Percentiles rank a stretch among this genome's conserved stretches.
These are phyloP conservation scores for Chenopodium berlandieri DNA, from an alignment of 148 eudicot species.

Conservation along the genomic window DNA sequence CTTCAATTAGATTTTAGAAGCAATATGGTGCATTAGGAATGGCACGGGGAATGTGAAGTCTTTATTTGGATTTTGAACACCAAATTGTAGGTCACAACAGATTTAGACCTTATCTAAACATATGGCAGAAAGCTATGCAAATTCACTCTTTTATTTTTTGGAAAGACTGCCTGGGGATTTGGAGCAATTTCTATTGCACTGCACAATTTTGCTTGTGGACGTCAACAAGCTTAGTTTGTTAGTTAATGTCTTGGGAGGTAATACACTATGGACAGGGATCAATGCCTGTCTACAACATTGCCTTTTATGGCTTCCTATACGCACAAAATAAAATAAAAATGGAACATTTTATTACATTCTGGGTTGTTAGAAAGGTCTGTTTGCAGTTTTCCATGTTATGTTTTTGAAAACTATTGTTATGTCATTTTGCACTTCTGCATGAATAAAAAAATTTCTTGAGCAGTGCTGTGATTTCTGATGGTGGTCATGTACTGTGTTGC, in stretches of 20 bases:
- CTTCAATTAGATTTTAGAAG: background rate
- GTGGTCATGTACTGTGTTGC: slow-evolving; percentile 12
- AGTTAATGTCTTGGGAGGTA: too few relatives aligned
- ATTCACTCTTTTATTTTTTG: background rate
- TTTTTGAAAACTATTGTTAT: background rate
- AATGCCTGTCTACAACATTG: too few relatives aligned
- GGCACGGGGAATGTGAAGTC: background rate
- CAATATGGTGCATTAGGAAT: slow-evolving; percentile 1
- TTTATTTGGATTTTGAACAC: background rate
- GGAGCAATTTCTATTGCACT: background rate
- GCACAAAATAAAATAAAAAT: too few relatives aligned
- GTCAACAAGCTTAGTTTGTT: too few relatives aligned
- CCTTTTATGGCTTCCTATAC: too few relatives aligned
- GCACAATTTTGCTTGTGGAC: background rate
- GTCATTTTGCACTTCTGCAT: background rate
- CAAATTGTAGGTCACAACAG: background rate
- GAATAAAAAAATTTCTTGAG: background rate
- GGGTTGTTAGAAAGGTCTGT: background rate
- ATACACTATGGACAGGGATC: too few relatives aligned
- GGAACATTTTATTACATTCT: background rate
- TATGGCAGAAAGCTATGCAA: background rate
- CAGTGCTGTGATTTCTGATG: background rate
- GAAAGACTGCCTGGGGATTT: background rate
- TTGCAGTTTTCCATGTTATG: background rate
- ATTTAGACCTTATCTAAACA: background rate